Conservation (phyloP, 305 asterid genomes). For the Rubia peregrina region DNA sequence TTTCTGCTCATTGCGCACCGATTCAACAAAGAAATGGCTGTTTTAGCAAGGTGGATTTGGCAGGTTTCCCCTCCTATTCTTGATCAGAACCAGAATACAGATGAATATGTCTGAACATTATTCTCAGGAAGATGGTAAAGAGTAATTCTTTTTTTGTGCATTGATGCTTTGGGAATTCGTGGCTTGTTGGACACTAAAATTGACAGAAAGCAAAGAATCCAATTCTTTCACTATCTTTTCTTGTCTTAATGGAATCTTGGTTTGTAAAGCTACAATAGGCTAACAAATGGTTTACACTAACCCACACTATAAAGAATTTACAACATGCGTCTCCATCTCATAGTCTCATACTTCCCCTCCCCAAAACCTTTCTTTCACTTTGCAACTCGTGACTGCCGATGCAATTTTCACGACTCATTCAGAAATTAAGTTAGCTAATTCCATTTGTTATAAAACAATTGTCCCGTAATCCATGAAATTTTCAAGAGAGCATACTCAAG, state of each 20-base stretch:
- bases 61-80: not conserved
- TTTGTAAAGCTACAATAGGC: not conserved
- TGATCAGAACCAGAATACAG: not conserved
- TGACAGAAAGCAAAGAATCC: slow-evolving; percentile 49
- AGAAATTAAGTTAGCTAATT: not conserved
- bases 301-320: not conserved
- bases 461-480: not conserved
- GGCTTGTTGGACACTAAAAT: slow-evolving; percentile 23
- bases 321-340: not conserved
- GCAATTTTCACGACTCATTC: not conserved
- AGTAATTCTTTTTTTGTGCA: slow-evolving; percentile 14
- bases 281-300: not conserved
- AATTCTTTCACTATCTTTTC: slow-evolving; percentile 29
- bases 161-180: slow-evolving; percentile 24
- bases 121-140: slow-evolving; percentile 18
- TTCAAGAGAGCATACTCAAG: not conserved
- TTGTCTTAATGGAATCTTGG: slow-evolving; percentile 9
- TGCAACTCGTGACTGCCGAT: not conserved
- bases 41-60: not conserved
- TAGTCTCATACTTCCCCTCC: not conserved
- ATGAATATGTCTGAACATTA: not conserved
- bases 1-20: slow-evolving; percentile 16
- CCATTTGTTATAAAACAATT: not conserved
- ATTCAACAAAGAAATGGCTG: not conserved
- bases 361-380: not conserved